Evolutionary conservation across 441 rosid species (phyloP).

Genomic region (Oxalis stricta): DNA sequence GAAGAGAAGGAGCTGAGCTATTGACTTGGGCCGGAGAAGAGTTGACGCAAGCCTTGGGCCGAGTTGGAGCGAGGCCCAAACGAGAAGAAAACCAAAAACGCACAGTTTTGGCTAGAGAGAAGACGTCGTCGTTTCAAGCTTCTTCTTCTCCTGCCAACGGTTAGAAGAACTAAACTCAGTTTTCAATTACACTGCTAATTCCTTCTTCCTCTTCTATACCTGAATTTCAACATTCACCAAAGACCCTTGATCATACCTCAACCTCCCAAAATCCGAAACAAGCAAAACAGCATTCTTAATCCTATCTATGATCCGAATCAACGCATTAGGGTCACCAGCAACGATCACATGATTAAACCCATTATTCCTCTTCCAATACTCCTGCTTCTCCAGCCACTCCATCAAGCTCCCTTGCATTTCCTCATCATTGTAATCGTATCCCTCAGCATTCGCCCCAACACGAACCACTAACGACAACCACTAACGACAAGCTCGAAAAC

Average conservation of each 20-base stretch:
- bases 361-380: slow-evolving; percentile 60
- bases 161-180: too few species aligned
- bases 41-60: too few species aligned
- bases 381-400: slow-evolving; percentile 72
- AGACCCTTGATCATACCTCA: slow-evolving; percentile 74
- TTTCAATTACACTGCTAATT: too few species aligned
- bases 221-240: too few species aligned
- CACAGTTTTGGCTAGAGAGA: too few species aligned
- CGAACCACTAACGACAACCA: slow-evolving; percentile 45
- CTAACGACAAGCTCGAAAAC: slow-evolving; percentile 72
- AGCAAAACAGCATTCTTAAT: slow-evolving; percentile 52
- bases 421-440: slow-evolving; percentile 85
- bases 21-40: too few species aligned
- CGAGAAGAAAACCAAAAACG: too few species aligned
- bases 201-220: too few species aligned
- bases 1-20: too few species aligned
- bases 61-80: too few species aligned
- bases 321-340: slow-evolving; percentile 88
- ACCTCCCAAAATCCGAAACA: slow-evolving; percentile 71
- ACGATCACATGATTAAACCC: slow-evolving; percentile 72
- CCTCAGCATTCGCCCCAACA: slow-evolving; percentile 16
- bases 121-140: too few species aligned
- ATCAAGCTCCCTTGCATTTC: slow-evolving; percentile 62
- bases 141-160: too few species aligned
- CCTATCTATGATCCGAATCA: slow-evolving; percentile 46